Evolutionary conservation across 441 rosid species (phyloP).

Genomic region (Brassica hybrid): DNA sequence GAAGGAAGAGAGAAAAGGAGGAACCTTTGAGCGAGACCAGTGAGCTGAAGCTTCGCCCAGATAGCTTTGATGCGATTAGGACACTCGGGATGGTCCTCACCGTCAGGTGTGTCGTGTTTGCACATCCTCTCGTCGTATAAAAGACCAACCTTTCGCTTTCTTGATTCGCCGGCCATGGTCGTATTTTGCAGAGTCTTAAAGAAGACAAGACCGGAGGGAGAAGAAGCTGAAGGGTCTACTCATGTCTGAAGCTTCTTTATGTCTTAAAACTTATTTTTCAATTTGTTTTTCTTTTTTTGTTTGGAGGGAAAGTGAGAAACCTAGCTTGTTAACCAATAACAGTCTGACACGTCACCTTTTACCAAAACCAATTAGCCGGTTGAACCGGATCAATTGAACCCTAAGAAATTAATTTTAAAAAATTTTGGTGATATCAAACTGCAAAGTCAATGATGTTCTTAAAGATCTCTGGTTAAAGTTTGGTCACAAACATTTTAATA

Average conservation of each 20-base stretch:
- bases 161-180: slow-evolving; percentile 15
- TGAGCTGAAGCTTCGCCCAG: slow-evolving; percentile 66
- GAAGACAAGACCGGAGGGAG: neutral
- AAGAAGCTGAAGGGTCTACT: slow-evolving; percentile 6
- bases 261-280: neutral
- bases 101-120: slow-evolving; percentile 69
- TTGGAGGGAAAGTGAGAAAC: slow-evolving; percentile 31
- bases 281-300: neutral
- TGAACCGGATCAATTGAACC: neutral
- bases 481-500: too few species aligned
- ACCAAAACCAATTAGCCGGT: neutral
- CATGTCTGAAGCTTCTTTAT: slow-evolving; percentile 2
- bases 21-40: slow-evolving; percentile 69
- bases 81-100: slow-evolving; percentile 70
- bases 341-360: neutral
- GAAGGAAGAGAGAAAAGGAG: neutral
- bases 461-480: neutral
- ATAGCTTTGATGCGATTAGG: slow-evolving; percentile 74
- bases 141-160: slow-evolving; percentile 64
- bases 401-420: neutral
- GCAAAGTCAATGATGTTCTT: neutral
- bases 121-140: slow-evolving; percentile 89
- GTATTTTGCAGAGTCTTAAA: neutral
- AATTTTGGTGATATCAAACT: neutral
- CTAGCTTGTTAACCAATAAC: slow-evolving; percentile 7